Evolutionary conservation across 129 eudicot species (phyloP), one percentile per base, ranked within the genome.

Genomic region (Gnaphalium uliginosum): DNA sequence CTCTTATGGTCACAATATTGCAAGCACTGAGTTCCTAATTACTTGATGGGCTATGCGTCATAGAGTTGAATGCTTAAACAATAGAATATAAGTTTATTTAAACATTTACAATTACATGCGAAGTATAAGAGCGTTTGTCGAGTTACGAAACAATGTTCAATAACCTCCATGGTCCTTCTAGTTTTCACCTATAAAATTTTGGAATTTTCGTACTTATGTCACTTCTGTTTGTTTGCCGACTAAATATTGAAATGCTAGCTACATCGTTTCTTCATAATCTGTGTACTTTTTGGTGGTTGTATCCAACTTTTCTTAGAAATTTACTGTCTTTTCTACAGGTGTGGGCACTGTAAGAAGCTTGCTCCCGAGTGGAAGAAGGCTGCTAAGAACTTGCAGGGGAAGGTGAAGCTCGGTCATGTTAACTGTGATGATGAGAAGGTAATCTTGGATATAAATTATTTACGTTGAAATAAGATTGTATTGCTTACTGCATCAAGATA

Each of bases 331-430:
- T 35, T 66, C 68, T 51, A 65, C 69, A 94, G 98, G 98, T 90
- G 98, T 81, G 98, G 98, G 25, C 98, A 94, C 83, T 94, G 98
- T 84, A 90, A 94, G 84, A 90, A 94, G 86, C 98, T 94, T 84
- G 92, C 96, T 69, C 98, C 98, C 48, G 98, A 94, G 81, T 94
- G 98, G 98, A 94, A 90, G 87, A 90, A 85, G 83, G 98, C 98
- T 68, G 89, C 98, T n/a, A 85, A 74, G 83, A 90, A 88, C 85
- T 81, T 94, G 71, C 81, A 94, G 77, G 98, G 97, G 76, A 85
- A 94, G 87, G 98, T 90, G 85, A 94, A 85, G 85, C 83, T 94
- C 76, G 98, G 98, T 27, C 98, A 94, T 79, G 96, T 94, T 6
- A 90, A 94, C 69, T 82, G 97, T 73, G 98, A 94, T 77, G 93